Percentiles rank a stretch among this genome's conserved stretches.
Conservation (phyloP, 2,329 filamentous ascomycete genomes). For the Cladosporium sp. region DNA sequence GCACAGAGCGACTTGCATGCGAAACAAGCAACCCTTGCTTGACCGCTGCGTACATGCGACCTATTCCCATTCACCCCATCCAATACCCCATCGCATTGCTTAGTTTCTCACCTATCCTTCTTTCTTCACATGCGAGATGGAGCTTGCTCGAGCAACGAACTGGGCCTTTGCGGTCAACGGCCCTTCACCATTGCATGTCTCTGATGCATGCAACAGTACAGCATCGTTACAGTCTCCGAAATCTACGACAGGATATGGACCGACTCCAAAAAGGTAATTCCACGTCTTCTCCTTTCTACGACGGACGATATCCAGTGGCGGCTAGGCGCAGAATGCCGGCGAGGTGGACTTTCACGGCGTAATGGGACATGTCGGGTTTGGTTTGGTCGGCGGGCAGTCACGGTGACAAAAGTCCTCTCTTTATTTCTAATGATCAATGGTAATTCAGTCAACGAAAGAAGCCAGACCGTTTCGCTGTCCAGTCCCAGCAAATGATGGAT, state of each 20-base stretch:
- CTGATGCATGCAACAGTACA: neutral
- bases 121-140: neutral
- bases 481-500: too few relatives aligned
- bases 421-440: too few relatives aligned
- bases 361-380: too few relatives aligned
- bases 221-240: neutral
- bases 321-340: too few relatives aligned
- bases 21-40: neutral
- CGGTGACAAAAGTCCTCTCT: too few relatives aligned
- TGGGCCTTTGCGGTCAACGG: neutral
- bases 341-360: too few relatives aligned
- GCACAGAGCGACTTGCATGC: too few relatives aligned
- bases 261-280: conserved; percentile 5
- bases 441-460: too few relatives aligned
- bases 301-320: neutral
- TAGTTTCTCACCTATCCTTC: neutral
- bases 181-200: neutral
- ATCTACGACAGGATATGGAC: neutral
- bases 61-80: neutral
- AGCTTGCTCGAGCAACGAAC: neutral
- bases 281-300: conserved; percentile 3
- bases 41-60: neutral
- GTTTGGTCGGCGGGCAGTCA: too few relatives aligned
- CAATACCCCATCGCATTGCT: neutral
- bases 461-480: too few relatives aligned